Evolutionary conservation across 192 early-diverging fungal genomes (phyloP).

Genomic region (Pilobolus umbonatus): DNA sequence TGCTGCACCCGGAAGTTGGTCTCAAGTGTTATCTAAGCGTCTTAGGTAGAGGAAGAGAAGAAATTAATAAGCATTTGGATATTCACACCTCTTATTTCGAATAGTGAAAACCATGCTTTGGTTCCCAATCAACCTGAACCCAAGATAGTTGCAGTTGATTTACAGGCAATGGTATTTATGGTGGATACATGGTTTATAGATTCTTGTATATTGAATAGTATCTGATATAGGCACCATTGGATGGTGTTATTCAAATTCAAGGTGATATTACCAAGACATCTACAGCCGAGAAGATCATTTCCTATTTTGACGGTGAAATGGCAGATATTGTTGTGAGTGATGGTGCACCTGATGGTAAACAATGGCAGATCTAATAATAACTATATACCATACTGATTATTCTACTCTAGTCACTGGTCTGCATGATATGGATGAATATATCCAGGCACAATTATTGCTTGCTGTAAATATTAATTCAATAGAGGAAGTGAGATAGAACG

Average conservation of each 20-base stretch:
- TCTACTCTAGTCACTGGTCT: constrained; percentile 83
- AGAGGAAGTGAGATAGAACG: background rate
- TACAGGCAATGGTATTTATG: constrained; percentile 81
- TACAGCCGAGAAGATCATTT: constrained; percentile 88
- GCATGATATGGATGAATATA: constrained; percentile 99
- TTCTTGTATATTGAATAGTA: background rate
- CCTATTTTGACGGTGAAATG: constrained; percentile 81
- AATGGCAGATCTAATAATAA: background rate
- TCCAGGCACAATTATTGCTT: constrained; percentile 93
- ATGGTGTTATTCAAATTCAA: constrained; percentile 91
- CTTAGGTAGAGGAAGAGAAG: constrained; percentile 40
- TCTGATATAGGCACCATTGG: constrained; percentile 68
- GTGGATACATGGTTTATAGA: background rate
- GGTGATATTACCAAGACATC: constrained; percentile 96
- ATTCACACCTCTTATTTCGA: background rate
- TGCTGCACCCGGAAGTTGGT: constrained; percentile 97
- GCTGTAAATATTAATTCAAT: constrained; percentile 40
- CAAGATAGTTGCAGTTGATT: constrained; percentile 91
- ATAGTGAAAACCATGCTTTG: constrained; percentile 47
- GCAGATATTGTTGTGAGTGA: constrained; percentile 96
- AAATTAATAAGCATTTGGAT: background rate
- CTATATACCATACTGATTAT: too few relatives aligned
- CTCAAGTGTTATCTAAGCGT: constrained; percentile 77
- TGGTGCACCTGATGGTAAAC: constrained; percentile 86
- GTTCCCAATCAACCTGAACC: constrained; percentile 44